Evolutionary conservation across 441 rosid species (phyloP), one percentile per base, ranked within the genome.

Genomic region (Euphorbia schlechtendalii): DNA sequence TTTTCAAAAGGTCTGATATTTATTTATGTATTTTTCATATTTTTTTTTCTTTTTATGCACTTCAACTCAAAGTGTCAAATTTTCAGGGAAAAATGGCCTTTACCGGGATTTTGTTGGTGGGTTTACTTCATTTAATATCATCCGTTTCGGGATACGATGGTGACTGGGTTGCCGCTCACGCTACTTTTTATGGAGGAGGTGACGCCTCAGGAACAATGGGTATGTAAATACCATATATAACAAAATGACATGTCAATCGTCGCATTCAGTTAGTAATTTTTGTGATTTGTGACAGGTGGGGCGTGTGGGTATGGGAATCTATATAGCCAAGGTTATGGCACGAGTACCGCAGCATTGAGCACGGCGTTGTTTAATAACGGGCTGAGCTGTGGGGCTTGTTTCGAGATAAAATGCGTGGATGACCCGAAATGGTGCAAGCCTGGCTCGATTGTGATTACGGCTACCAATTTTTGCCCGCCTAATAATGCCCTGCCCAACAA

Each of bases 291-390:
- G 43, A 73, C n/a, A 90, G 97, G 98, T 52, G 98, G 97, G 2
- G 98, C 98, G 52, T 93, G 98, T 76, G 98, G 98, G n/a, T 93
- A 93, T 25, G 98, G 98, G 0, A 93, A 93, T 64, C 69, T 93
- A 7, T 86, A 90, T 70, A 86, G 87, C 66, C 92, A 88, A 51
- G 98, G 98, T 0, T 90, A 93, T 56, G 98, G 98, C 4, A 88
- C 92, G 22, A 88, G 81, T 74, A 88, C 98, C 6, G 97, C 98
- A n/a, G 98, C 98, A 25, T 71, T 93, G 69, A 93, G 98, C 80
- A 88, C 98, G 0, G 89, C 97, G 17, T 51, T 93, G 72, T 93
- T 90, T 84, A 93, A 90, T 84, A 86, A 77, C 73, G 98, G 98
- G 0, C 67, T 85, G 12, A 86, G 93, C 73, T 93, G 98, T 54